phyloP scores from a whole-genome alignment of 345 rosid genomes.

The Moringa oleifera region DNA sequence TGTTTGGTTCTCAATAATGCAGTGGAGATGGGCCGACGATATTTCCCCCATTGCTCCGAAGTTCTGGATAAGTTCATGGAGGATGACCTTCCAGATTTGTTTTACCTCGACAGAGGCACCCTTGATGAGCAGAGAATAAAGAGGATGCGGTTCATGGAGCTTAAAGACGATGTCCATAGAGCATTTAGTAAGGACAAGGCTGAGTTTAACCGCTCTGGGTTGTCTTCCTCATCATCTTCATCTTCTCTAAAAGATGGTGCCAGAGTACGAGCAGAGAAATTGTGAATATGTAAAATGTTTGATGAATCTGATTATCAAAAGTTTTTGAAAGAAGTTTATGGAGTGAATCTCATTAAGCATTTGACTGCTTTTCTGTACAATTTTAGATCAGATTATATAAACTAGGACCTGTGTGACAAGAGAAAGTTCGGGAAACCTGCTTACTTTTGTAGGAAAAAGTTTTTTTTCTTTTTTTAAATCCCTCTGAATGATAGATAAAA shows the following conservation, averaged over 20 bases:
- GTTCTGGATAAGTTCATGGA: conserved; percentile 96
- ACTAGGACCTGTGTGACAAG: not conserved
- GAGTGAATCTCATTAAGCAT: not conserved
- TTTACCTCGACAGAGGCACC: conserved; percentile 62
- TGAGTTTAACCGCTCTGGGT: conserved; percentile 39
- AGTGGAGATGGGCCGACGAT: conserved; percentile 89
- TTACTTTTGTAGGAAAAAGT: not conserved
- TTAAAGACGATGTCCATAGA: conserved; percentile 73
- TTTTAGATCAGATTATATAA: not conserved
- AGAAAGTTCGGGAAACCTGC: not conserved
- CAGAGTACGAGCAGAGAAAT: conserved; percentile 24
- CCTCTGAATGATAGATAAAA: too few relatives aligned
- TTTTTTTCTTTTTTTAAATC: too few relatives aligned
- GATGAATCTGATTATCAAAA: conserved; percentile 1
- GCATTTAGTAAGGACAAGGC: conserved; percentile 88
- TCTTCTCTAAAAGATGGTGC: conserved; percentile 35
- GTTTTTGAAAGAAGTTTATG: too few relatives aligned
- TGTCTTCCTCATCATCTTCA: conserved; percentile 61
- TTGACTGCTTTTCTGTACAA: not conserved
- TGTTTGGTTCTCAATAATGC: conserved; percentile 14
- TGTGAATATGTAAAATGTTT: conserved; percentile 19
- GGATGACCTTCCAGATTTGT: conserved; percentile 85
- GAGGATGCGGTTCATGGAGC: conserved; percentile 69
- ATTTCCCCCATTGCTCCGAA: conserved; percentile 76
- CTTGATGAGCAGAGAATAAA: conserved; percentile 56